Base-by-base conservation (phyloP, 257 asterid species). In the Primulina huaijiensis region DNA sequence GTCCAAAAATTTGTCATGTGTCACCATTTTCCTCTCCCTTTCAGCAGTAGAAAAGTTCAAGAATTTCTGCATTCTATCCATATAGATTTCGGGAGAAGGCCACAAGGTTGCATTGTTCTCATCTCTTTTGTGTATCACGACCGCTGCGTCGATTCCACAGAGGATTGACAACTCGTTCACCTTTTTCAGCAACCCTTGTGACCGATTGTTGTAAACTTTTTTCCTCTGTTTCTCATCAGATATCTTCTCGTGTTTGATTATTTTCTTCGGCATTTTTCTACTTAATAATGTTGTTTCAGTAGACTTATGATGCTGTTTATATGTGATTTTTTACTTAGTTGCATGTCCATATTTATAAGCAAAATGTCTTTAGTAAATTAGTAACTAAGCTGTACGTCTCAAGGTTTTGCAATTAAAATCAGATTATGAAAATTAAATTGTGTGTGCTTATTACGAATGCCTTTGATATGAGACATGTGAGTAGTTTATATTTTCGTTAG, bases 101-200 rank as follows among this genome's bases (percentile, higher is more conserved):
- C 68, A 68, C 3, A 60, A 0, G 11, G 60, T 55, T 25, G 72
- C 9, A 19, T 60, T 21, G 20, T 43, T 4, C 12, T 67, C 69
- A 16, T 14, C 62, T 17, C 40, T 35, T 4, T 33, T 56, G 53
- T 67, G 61, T 33, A 52, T 29, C 8, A 74, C 60, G 12, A 62
- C 16, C 0, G n/a, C 73, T 4, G 46, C 29, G 3, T 59, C 30
- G 3, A 68, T 50, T 8, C 64, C 73, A 19, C 72, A 65, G 7
- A 73, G 64, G 34, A 59, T 58, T 7, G 72, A 57, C 7, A 73
- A 71, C 33, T 73, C 66, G 2, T 12, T 17, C 2, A 65, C 52
- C 30, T 73, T 73, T 34, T 73, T 65, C 23, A 73, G 9, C 59
- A 73, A 65, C 17, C 73, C 38, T 17, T 43, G 64, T 12, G 27